A percentile compares a stretch with the other conserved stretches of the same genome.
phyloP scores from a whole-genome alignment of 768 basidiomycete genomes.

The Lyophyllum semitale region DNA sequence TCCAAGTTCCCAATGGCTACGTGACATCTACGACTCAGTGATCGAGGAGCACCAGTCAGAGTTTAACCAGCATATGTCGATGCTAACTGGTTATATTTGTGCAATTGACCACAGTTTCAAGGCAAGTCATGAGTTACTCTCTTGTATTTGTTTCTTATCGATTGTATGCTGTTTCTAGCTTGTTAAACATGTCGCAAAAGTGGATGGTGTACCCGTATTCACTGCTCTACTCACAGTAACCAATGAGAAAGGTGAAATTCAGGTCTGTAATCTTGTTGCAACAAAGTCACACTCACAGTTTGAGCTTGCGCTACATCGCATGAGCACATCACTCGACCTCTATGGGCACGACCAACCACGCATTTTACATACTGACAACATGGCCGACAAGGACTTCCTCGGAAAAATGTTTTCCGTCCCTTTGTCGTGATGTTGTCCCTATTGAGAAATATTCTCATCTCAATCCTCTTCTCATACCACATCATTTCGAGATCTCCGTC shows the following conservation, averaged over 20 bases:
- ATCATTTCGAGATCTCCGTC: constrained; percentile 12
- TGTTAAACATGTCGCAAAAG: constrained; percentile 24
- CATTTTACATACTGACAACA: constrained; percentile 31
- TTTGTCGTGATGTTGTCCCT: constrained; percentile 13
- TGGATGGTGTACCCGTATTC: constrained; percentile 26
- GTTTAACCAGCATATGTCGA: constrained; percentile 26
- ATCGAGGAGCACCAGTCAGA: constrained; percentile 19
- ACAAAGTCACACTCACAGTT: constrained; percentile 35
- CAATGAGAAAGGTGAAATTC: constrained; percentile 29
- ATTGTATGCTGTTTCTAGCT: constrained; percentile 15
- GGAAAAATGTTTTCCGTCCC: constrained; percentile 14
- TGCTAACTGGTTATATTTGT: constrained; percentile 18
- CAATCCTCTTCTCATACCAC: constrained; percentile 15
- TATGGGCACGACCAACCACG: constrained; percentile 28
- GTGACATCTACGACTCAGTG: constrained; percentile 24
- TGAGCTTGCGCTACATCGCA: constrained; percentile 21
- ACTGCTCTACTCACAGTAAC: constrained; percentile 24
- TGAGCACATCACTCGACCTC: constrained; percentile 23
- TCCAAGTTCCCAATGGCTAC: constrained; percentile 21
- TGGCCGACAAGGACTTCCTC: constrained; percentile 24
- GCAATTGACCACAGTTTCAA: constrained; percentile 29
- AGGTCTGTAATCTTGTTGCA: constrained; percentile 21
- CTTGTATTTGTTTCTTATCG: not conserved
- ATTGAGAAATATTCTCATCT: constrained; percentile 23
- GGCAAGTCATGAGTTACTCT: constrained; percentile 6